Percentiles rank a stretch among this genome's conserved stretches.
phyloP scores from a whole-genome alignment of 257 asterid species.

The Nicotiana obtusifolia region DNA sequence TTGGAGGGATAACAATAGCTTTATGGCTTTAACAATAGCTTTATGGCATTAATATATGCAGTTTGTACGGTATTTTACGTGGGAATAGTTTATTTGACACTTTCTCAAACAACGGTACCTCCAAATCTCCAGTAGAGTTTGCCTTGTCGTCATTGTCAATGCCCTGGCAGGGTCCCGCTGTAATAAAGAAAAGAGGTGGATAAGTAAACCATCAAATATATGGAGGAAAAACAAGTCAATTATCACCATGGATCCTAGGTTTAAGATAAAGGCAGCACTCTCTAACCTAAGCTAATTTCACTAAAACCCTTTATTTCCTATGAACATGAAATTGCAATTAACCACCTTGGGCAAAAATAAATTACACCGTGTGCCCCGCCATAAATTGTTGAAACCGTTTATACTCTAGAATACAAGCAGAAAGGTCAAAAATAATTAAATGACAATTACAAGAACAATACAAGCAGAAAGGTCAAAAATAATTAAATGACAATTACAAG shows the following conservation, averaged over 20 bases:
- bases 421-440: background rate
- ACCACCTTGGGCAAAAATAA: background rate
- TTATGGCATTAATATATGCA: background rate
- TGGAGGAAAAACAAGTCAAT: background rate
- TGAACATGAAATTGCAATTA: background rate
- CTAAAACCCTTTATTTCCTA: background rate
- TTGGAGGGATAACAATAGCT: background rate
- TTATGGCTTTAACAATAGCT: background rate
- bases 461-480: background rate
- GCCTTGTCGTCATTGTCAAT: slow-evolving; percentile 82
- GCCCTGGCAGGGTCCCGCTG: slow-evolving; percentile 82
- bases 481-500: background rate
- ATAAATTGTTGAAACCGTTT: background rate
- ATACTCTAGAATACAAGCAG: background rate
- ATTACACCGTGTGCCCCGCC: background rate
- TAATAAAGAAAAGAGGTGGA: slow-evolving; percentile 1
- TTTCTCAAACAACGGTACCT: slow-evolving; percentile 41
- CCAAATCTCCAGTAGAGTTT: slow-evolving; percentile 76
- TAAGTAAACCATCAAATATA: background rate
- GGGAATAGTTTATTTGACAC: background rate
- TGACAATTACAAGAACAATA: background rate
- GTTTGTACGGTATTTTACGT: background rate
- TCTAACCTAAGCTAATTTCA: background rate
- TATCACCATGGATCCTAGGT: background rate
- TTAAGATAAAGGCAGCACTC: background rate